A percentile compares a stretch with the other conserved stretches of the same genome.
phyloP scores from a whole-genome alignment of 2,329 filamentous ascomycete species.

The Trichophyton equinum region DNA sequence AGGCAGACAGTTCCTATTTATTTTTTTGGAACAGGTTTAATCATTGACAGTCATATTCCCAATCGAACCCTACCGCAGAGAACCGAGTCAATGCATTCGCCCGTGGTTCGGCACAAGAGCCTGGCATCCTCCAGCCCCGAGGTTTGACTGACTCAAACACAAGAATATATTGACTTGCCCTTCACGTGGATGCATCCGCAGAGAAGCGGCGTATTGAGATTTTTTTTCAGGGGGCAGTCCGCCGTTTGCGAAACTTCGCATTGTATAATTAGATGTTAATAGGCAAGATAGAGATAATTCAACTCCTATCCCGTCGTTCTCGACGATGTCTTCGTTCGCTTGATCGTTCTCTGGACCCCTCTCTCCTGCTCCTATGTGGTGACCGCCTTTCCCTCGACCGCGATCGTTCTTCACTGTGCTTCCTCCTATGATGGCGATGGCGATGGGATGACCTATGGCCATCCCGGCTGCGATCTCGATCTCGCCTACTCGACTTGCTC shows the following conservation, averaged over 20 bases:
- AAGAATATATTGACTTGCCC: background rate
- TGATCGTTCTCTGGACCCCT: slow-evolving; percentile 11
- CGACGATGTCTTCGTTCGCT: slow-evolving; percentile 12
- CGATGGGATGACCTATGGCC: slow-evolving; percentile 29
- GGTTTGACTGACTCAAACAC: background rate
- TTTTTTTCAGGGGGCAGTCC: background rate
- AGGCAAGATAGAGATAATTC: slow-evolving; percentile 1
- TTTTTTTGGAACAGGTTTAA: background rate
- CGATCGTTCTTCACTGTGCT: slow-evolving; percentile 21
- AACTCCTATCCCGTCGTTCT: slow-evolving; percentile 22
- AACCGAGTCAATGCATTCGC: background rate
- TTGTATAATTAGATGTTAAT: background rate
- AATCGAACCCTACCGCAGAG: background rate
- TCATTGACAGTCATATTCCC: background rate
- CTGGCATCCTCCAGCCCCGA: background rate
- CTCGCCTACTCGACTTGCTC: slow-evolving; percentile 28
- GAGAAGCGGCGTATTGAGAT: background rate
- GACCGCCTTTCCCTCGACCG: slow-evolving; percentile 21
- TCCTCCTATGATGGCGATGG: slow-evolving; percentile 31
- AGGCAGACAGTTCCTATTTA: background rate
- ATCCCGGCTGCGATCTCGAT: slow-evolving; percentile 31
- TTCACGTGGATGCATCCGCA: background rate
- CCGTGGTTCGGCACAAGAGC: background rate
- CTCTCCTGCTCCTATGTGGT: slow-evolving; percentile 19
- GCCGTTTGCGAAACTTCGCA: background rate